A percentile compares a stretch with the other conserved stretches of the same genome.
These are phyloP conservation scores for Phytophthora macrochlamydospora DNA, from an alignment of 352 stramenopile species.

Conservation along the genomic window DNA sequence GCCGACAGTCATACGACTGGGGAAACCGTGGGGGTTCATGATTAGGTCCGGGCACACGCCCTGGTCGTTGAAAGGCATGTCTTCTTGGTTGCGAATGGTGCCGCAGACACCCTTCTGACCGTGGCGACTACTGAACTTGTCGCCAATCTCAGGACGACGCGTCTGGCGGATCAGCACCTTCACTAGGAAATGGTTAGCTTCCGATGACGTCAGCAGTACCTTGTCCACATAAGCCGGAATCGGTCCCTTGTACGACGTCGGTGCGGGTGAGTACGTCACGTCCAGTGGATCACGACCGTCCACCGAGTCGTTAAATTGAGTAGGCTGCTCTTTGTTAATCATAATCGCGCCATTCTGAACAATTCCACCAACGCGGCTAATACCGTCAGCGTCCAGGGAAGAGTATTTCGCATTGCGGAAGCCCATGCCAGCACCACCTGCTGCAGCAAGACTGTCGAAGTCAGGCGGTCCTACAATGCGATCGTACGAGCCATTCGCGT, in stretches of 20 bases:
- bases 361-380: conserved; percentile 86
- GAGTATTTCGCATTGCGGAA: conserved; percentile 92
- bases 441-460: conserved; percentile 76
- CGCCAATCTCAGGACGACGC: conserved; percentile 97
- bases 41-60: conserved; percentile 99
- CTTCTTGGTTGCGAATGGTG: conserved; percentile 94
- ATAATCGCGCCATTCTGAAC: conserved; percentile 96
- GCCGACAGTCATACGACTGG: conserved; percentile 99
- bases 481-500: conserved; percentile 97
- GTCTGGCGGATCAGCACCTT: conserved; percentile 98
- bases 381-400: conserved; percentile 97
- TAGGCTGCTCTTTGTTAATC: conserved; percentile 98
- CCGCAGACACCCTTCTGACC: conserved; percentile 99
- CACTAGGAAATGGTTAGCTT: conserved; percentile 98
- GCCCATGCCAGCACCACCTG: conserved; percentile 50
- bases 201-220: conserved; percentile 98
- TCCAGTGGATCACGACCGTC: conserved; percentile 76
- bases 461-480: conserved; percentile 93
- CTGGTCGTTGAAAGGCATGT: conserved; percentile 99
- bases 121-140: conserved; percentile 99
- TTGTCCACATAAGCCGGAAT: conserved; percentile 98
- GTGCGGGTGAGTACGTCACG: conserved; percentile 84
- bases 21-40: conserved; percentile 99
- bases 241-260: conserved; percentile 95
- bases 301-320: conserved; percentile 92